Conservation (phyloP, 179 eudicot species). For the Gypsophila paniculata region DNA sequence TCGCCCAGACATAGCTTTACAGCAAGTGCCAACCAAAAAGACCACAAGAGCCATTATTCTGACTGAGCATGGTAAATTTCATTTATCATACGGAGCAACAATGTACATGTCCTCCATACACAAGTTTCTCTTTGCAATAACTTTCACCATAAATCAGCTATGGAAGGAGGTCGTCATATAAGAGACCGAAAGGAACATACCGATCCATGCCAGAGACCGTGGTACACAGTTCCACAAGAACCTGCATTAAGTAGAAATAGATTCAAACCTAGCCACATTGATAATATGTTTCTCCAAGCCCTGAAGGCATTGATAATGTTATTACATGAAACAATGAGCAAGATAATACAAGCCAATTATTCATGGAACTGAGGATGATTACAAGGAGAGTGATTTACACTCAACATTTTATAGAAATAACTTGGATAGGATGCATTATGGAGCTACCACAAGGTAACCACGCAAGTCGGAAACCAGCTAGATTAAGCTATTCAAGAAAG, state of each 20-base stretch:
- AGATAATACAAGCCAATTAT: not conserved
- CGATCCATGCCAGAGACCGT: conserved; percentile 91
- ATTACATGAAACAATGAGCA: not conserved
- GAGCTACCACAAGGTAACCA: not conserved
- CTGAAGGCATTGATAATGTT: not conserved
- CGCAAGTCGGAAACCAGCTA: not conserved
- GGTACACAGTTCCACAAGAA: conserved; percentile 87
- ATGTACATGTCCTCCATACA: not conserved
- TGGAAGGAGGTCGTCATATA: conserved; percentile 12
- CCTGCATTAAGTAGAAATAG: conserved; percentile 43
- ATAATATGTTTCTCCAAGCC: not conserved
- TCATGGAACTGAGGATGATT: no score
- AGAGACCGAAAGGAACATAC: conserved; percentile 51
- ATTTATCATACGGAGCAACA: not conserved
- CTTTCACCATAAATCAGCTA: not conserved
- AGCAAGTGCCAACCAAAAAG: not conserved
- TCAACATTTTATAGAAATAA: no score
- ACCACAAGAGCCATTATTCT: not conserved
- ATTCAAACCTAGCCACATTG: conserved; percentile 2
- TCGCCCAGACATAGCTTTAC: not conserved
- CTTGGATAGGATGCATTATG: not conserved
- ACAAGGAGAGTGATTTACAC: no score
- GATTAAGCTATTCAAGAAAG: not conserved
- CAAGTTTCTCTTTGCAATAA: not conserved
- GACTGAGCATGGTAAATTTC: not conserved